Percentiles rank a stretch among this genome's conserved stretches.
These are phyloP conservation scores for Plasmodium ovale DNA, from an alignment of 169 alveolate species.

Conservation along the genomic window DNA sequence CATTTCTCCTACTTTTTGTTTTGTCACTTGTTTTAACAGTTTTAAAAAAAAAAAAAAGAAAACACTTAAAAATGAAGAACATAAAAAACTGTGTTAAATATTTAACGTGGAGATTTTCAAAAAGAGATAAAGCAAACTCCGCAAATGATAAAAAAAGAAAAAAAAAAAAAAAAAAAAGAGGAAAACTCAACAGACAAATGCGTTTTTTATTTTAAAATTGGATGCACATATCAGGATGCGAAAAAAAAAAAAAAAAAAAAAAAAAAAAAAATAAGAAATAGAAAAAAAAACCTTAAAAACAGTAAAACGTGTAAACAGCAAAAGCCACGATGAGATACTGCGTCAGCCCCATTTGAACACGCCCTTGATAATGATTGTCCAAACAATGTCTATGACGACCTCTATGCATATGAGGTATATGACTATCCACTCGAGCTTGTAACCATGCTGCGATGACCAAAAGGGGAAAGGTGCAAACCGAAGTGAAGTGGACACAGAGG, in stretches of 20 bases:
- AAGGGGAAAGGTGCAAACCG: neutral
- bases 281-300: neutral
- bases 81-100: too few species aligned
- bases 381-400: slow-evolving; percentile 88
- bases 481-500: neutral
- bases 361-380: slow-evolving; percentile 89
- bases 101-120: too few species aligned
- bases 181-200: too few species aligned
- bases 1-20: too few species aligned
- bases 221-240: neutral
- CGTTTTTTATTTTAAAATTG: too few species aligned
- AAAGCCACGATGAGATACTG: neutral
- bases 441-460: slow-evolving; percentile 85
- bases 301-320: neutral
- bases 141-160: too few species aligned
- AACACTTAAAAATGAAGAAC: too few species aligned
- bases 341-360: slow-evolving; percentile 84
- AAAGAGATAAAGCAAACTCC: too few species aligned
- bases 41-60: too few species aligned
- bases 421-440: slow-evolving; percentile 89
- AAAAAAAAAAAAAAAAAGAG: too few species aligned
- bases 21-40: too few species aligned
- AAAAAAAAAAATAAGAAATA: slow-evolving; percentile 8
- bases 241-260: neutral
- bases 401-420: slow-evolving; percentile 87